phyloP scores from a whole-genome alignment of 495 filamentous ascomycete genomes.

The Endocarpon pusillum region DNA sequence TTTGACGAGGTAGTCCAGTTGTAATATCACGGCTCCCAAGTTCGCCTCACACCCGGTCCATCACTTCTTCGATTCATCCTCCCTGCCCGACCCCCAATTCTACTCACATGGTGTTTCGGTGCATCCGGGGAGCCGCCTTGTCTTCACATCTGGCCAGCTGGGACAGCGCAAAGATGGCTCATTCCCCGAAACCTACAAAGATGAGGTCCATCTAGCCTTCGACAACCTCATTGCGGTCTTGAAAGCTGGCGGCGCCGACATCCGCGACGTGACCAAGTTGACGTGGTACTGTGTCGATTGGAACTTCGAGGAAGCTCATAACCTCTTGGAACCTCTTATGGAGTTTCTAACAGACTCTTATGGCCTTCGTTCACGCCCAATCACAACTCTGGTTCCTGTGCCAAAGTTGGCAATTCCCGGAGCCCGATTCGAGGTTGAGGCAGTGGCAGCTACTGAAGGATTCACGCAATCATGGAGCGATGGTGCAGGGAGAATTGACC shows the following conservation, averaged over 20 bases:
- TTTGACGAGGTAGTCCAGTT: too few relatives aligned
- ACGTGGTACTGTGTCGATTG: background rate
- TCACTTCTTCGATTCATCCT: too few relatives aligned
- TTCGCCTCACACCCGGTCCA: too few relatives aligned
- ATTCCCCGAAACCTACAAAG: slow-evolving; percentile 14
- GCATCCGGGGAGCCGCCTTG: too few relatives aligned
- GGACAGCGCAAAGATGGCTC: slow-evolving; percentile 9
- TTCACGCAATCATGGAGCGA: slow-evolving; percentile 1
- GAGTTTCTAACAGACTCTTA: too few relatives aligned
- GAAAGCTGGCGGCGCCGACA: slow-evolving; percentile 5
- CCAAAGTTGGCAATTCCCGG: slow-evolving; percentile 13
- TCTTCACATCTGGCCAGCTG: slow-evolving; percentile 18
- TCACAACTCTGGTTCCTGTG: slow-evolving; percentile 18
- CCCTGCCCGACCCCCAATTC: too few relatives aligned
- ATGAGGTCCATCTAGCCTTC: slow-evolving; percentile 17
- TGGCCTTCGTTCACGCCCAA: slow-evolving; percentile 21
- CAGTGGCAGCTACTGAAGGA: slow-evolving; percentile 10
- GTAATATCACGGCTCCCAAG: too few relatives aligned
- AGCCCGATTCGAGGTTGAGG: slow-evolving; percentile 23
- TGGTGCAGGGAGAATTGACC: too few relatives aligned
- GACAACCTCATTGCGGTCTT: slow-evolving; percentile 13
- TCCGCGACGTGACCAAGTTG: background rate
- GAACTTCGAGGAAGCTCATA: background rate
- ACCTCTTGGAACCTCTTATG: background rate
- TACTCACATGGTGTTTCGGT: too few relatives aligned